phyloP scores from a whole-genome alignment of 1,139 yeast genomes.

The Taiozyma sp. region DNA sequence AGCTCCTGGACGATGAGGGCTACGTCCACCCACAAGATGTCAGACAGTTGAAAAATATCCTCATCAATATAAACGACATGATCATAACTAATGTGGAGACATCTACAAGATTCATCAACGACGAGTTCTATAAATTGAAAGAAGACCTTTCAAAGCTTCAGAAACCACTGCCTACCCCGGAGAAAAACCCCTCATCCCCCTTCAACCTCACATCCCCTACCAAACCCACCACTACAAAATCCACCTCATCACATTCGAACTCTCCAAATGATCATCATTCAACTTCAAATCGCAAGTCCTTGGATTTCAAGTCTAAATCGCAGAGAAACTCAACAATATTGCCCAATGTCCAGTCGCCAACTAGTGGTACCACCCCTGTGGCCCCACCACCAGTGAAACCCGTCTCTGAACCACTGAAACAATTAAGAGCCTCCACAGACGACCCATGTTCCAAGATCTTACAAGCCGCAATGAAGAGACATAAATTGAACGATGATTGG shows the following conservation, averaged over 20 bases:
- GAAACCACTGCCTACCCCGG: slow-evolving; percentile 25
- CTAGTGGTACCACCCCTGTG: not conserved
- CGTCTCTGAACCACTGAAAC: slow-evolving; percentile 69
- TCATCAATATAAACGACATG: slow-evolving; percentile 23
- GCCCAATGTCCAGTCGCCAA: not conserved
- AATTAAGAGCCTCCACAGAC: slow-evolving; percentile 81
- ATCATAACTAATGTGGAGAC: slow-evolving; percentile 37
- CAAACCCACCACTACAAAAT: not conserved
- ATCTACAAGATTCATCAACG: slow-evolving; percentile 22
- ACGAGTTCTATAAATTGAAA: slow-evolving; percentile 18
- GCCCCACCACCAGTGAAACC: slow-evolving; percentile 9
- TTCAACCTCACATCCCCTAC: slow-evolving; percentile 35
- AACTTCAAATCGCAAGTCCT: slow-evolving; percentile 2
- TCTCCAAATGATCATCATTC: slow-evolving; percentile 1
- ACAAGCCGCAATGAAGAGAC: slow-evolving; percentile 87
- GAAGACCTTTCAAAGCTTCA: slow-evolving; percentile 21
- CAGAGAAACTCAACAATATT: slow-evolving; percentile 9
- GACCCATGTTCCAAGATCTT: slow-evolving; percentile 89
- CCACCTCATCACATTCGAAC: slow-evolving; percentile 3
- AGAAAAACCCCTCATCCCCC: slow-evolving; percentile 19
- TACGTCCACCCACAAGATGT: slow-evolving; percentile 28
- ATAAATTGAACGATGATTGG: slow-evolving; percentile 82
- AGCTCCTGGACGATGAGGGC: slow-evolving; percentile 27
- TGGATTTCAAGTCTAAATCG: slow-evolving; percentile 10
- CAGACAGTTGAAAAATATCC: slow-evolving; percentile 29